phyloP scores from a whole-genome alignment of 2,329 filamentous ascomycete genomes.

The Pseudohalonectria lignicola region DNA sequence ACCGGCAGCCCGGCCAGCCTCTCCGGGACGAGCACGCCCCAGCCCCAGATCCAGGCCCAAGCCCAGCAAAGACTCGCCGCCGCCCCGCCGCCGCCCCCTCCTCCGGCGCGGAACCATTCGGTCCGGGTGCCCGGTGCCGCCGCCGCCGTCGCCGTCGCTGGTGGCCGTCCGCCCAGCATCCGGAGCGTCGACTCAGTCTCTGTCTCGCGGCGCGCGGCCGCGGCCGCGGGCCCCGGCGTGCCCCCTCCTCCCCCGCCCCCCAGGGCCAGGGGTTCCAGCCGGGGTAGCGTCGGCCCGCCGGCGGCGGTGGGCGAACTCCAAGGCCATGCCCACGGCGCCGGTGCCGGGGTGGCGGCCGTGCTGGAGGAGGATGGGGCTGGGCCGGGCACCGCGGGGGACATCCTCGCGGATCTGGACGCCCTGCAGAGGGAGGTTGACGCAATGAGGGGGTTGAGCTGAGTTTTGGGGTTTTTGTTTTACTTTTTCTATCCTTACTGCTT shows the following conservation, averaged over 20 bases:
- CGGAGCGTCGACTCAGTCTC: constrained; percentile 22
- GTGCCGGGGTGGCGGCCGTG: constrained; percentile 8
- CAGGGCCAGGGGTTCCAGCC: constrained; percentile 34
- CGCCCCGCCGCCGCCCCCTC: constrained; percentile 22
- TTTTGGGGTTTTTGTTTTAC: too few relatives aligned
- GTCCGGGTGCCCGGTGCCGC: constrained; percentile 11
- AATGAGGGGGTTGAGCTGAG: constrained; percentile 43
- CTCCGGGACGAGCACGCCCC: background rate
- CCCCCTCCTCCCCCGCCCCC: constrained; percentile 39
- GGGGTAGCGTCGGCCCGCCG: constrained; percentile 24
- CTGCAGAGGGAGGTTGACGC: constrained; percentile 69
- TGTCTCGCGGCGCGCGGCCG: background rate
- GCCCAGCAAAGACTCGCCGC: constrained; percentile 9
- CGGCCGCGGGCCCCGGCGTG: constrained; percentile 3
- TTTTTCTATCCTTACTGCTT: too few relatives aligned
- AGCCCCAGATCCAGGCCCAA: background rate
- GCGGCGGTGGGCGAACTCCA: constrained; percentile 19
- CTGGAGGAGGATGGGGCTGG: constrained; percentile 14
- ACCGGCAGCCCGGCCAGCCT: constrained; percentile 1
- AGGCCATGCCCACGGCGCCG: constrained; percentile 11
- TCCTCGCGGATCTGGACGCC: constrained; percentile 61
- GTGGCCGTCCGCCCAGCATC: constrained; percentile 30
- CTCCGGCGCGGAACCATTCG: constrained; percentile 19
- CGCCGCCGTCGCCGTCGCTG: too few relatives aligned
- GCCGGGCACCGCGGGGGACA: constrained; percentile 35